These are phyloP conservation scores for Rhynchospora tenuis DNA, from an alignment of 176 grass and related monocot species.

Conservation along the genomic window DNA sequence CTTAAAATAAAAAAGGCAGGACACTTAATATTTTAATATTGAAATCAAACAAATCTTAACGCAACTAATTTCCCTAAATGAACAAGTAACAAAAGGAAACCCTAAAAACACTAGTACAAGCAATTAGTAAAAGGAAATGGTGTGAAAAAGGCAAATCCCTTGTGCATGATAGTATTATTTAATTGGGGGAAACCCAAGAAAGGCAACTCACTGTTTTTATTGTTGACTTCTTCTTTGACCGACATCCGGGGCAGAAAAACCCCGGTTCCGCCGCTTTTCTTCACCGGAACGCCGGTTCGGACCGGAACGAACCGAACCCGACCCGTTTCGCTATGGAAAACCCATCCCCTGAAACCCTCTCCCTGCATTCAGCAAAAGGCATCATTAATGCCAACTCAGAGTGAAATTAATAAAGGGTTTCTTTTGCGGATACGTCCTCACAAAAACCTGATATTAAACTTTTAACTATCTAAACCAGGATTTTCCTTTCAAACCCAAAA, in stretches of 20 bases:
- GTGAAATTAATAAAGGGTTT: not conserved
- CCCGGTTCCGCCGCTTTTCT: conserved; percentile 19
- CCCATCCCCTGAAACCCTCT: conserved; percentile 9
- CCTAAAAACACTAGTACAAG: not conserved
- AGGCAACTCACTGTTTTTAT: conserved; percentile 1
- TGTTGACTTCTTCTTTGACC: conserved; percentile 21
- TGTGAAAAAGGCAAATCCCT: not conserved
- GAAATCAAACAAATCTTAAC: not conserved
- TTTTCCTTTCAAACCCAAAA: not conserved
- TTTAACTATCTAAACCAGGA: not conserved
- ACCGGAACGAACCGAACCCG: conserved; percentile 9
- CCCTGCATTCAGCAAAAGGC: not conserved
- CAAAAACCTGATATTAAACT: not conserved
- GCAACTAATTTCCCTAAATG: not conserved
- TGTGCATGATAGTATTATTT: too few species aligned
- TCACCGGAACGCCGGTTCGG: not conserved
- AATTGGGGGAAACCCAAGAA: not conserved
- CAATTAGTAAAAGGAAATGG: not conserved
- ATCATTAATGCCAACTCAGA: conserved; percentile 2
- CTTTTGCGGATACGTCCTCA: not conserved
- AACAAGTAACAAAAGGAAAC: not conserved
- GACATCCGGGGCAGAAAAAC: conserved; percentile 5
- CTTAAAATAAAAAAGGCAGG: not conserved
- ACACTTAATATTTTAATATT: too few species aligned
- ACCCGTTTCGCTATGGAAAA: conserved; percentile 8